phyloP scores from a whole-genome alignment of 176 grass and related monocot genomes.

The Zoysia pacifica region DNA sequence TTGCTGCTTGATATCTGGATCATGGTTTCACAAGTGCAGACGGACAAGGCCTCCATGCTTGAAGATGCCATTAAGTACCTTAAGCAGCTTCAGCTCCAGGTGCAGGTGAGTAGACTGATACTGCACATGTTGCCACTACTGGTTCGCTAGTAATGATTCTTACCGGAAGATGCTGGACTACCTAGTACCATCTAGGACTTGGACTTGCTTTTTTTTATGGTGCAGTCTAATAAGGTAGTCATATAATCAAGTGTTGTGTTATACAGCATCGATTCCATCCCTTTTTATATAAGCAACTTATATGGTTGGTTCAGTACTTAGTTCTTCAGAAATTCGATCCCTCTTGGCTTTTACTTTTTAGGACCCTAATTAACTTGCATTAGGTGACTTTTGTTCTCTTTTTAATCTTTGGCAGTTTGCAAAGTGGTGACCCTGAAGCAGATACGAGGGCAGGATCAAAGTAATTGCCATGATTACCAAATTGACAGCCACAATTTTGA shows the following conservation, averaged over 20 bases:
- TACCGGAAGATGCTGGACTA: not conserved
- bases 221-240: no score
- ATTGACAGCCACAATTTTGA: not conserved
- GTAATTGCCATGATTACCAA: not conserved
- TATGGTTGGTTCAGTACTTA: no score
- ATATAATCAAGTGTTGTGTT: no score
- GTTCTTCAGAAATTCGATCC: no score
- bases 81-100: constrained; percentile 94
- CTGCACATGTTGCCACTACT: not conserved
- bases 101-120: constrained; percentile 50
- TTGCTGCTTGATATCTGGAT: not conserved
- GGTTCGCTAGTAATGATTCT: not conserved
- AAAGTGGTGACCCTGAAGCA: not conserved
- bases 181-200: not conserved
- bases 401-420: constrained; percentile 20
- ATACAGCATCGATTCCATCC: no score
- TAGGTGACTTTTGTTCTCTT: not conserved
- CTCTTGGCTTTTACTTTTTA: no score
- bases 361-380: no score
- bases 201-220: no score
- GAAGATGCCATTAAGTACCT: constrained; percentile 93
- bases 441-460: constrained; percentile 36
- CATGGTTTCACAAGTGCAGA: constrained; percentile 43
- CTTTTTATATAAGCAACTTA: no score
- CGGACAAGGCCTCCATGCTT: constrained; percentile 93